Base-by-base conservation (phyloP, 306 rosid genomes). In the Trifolium subterraneum region DNA sequence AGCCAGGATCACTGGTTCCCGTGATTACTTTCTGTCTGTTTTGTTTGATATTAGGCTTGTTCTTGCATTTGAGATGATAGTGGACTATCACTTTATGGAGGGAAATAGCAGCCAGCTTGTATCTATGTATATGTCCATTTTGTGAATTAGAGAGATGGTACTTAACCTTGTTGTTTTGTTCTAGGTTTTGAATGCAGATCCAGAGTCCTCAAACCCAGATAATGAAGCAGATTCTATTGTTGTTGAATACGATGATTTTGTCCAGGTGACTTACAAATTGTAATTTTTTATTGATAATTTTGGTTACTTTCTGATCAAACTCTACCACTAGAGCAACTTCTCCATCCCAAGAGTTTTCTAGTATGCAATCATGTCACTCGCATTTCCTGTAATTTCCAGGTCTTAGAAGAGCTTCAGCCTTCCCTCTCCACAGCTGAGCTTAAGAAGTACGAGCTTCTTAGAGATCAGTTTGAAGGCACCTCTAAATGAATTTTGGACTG, bases 391-490 rank as follows among this genome's bases (percentile, higher is more conserved):
- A 62, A 67, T 64, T 54, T 83, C 47, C 87, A 91, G 97, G 97
- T 90, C 75, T 83, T 91, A 14, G 82, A 60, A 38, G 95, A 91
- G 69, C 83, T 91, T 12, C 71, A 91, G 19, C 97, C 97, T 55
- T 94, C 97, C 10, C 90, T 91, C 38, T 91, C 98, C 20, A 75
- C 75, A 81, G 79, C 90, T 2, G 95, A 94, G 82, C 91, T 94
- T 36, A 84, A 85, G 84, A 94, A 90, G 79, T 90, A 91, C 11
- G 97, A 94, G 83, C 69, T 67, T 72, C 92, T 91, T 66, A 86
- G 98, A 64, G 92, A 90, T 81, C 98, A 89, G 78, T 91, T 93
- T 79, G 94, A 91, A 90, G 97, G 98, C 73, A 59, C 86, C 69
- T 80, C 90, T 72, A 87, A 86, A 79, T 90, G 81, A 86, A 36